phyloP scores from a whole-genome alignment of 2,329 filamentous ascomycete genomes.

The Colletotrichum lentis region DNA sequence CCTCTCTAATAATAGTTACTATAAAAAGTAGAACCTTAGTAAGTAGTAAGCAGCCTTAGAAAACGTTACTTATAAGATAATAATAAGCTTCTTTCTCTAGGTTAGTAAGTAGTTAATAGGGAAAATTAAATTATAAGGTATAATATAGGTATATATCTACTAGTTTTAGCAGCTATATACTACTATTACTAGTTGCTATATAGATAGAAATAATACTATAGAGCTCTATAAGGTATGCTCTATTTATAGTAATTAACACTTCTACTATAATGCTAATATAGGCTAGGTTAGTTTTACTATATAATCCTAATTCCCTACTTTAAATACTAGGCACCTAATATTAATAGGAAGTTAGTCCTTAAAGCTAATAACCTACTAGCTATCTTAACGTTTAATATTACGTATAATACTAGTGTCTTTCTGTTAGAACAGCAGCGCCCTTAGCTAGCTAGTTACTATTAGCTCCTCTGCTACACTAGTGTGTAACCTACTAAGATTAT shows the following conservation, averaged over 20 bases:
- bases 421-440: conserved; percentile 41
- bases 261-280: background rate
- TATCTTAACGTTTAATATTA: conserved; percentile 45
- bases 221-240: conserved; percentile 42
- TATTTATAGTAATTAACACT: background rate
- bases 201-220: conserved; percentile 42
- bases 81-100: conserved; percentile 43
- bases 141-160: conserved; percentile 39
- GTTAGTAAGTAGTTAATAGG: conserved; percentile 36
- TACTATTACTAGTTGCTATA: conserved; percentile 40
- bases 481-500: conserved; percentile 45
- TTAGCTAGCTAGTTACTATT: conserved; percentile 42
- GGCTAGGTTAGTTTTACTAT: conserved; percentile 39
- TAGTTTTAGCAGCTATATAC: conserved; percentile 44
- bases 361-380: conserved; percentile 39
- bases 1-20: conserved; percentile 27
- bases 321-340: conserved; percentile 40
- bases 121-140: conserved; percentile 38
- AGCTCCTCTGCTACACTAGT: conserved; percentile 43
- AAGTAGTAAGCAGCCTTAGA: conserved; percentile 39
- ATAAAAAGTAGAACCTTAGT: conserved; percentile 26
- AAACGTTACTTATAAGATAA: conserved; percentile 37
- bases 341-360: conserved; percentile 42
- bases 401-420: conserved; percentile 43
- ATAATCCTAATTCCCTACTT: conserved; percentile 41